Base-by-base conservation (phyloP, 2,329 filamentous ascomycete genomes). In the Cladosporium sphaerospermum region DNA sequence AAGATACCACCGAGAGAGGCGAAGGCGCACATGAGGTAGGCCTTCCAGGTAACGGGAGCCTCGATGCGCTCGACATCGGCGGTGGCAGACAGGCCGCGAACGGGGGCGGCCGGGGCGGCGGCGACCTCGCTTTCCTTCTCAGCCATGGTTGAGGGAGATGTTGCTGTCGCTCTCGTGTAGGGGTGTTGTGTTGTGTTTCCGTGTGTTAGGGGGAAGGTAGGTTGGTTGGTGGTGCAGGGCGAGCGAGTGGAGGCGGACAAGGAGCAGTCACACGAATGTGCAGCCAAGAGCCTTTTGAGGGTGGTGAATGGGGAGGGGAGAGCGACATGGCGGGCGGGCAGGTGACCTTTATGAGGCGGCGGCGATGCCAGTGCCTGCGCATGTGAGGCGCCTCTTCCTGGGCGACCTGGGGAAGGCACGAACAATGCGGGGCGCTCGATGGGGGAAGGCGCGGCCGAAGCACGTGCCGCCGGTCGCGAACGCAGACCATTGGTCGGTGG, bases 1-100 rank as follows among this genome's bases (percentile, higher is more conserved):
- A 89, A 85, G 71, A 88, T 86, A 60, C 74, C 74, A 57, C 74
- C 74, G 57, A 76, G 75, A n/a, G 74, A 71, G 3, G 73, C 74
- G 54, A 75, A 76, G 33, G 71, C 72, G 60, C 73, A 75, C 19
- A 76, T 64, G 31, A 73, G 57, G 55, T 73, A 74, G 51, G 53
- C 47, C 53, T 54, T 54, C 52, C 39, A 45, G 32, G 45, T 76
- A 44, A 76, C 72, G 3, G 74, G 75, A 33, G 75, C 74, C 65
- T 76, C 74, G 60, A 85, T 73, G 61, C 78, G 78, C 60, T 69
- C 69, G 60, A 77, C 71, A 63, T 82, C 77, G 63, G 70, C 61
- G 53, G 76, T 75, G 55, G 73, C 75, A 14, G 63, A 62, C 54
- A 70, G 62, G 23, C 51, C 54, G 48, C 57, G 54, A 43, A 48